Conservation (phyloP, 1,284 basidiomycete genomes). For the Sporisorium exsertum region DNA sequence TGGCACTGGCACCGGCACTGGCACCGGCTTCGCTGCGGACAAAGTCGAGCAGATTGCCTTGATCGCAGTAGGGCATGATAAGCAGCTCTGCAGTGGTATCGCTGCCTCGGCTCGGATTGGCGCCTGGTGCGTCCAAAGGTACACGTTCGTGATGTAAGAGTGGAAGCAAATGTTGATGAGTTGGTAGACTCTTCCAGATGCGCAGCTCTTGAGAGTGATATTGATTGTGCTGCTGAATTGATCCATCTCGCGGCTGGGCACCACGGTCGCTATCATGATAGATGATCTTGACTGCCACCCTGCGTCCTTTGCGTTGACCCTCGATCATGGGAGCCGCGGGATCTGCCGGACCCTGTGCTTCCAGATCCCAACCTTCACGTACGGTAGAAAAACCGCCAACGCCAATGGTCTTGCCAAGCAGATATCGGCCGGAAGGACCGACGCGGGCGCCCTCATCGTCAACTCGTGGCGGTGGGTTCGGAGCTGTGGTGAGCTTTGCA, state of each 20-base stretch:
- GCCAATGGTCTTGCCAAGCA: slow-evolving; percentile 82
- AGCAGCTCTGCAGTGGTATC: slow-evolving; percentile 39
- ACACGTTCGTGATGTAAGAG: slow-evolving; percentile 57
- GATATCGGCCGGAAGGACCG: slow-evolving; percentile 73
- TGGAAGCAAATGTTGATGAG: slow-evolving; percentile 57
- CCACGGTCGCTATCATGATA: slow-evolving; percentile 29
- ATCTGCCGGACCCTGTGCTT: slow-evolving; percentile 27
- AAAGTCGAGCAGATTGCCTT: slow-evolving; percentile 58
- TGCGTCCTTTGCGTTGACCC: slow-evolving; percentile 32
- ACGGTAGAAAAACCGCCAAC: slow-evolving; percentile 89
- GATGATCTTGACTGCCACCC: slow-evolving; percentile 60
- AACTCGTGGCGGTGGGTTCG: slow-evolving; percentile 25
- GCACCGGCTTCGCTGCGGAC: slow-evolving; percentile 53
- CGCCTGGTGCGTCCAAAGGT: slow-evolving; percentile 4
- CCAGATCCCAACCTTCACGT: slow-evolving; percentile 73
- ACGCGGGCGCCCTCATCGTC: slow-evolving; percentile 58
- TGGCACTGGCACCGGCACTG: background rate
- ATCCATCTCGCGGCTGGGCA: slow-evolving; percentile 1
- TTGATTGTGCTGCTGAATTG: slow-evolving; percentile 7
- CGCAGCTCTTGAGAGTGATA: slow-evolving; percentile 47
- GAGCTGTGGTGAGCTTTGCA: slow-evolving; percentile 18
- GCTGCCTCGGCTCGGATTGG: background rate
- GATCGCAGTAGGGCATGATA: slow-evolving; percentile 61
- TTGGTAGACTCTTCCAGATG: slow-evolving; percentile 56
- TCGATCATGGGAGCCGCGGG: slow-evolving; percentile 31